Evolutionary conservation across 1,284 basidiomycete genomes (phyloP).

Genomic region (Mycena citricolor): DNA sequence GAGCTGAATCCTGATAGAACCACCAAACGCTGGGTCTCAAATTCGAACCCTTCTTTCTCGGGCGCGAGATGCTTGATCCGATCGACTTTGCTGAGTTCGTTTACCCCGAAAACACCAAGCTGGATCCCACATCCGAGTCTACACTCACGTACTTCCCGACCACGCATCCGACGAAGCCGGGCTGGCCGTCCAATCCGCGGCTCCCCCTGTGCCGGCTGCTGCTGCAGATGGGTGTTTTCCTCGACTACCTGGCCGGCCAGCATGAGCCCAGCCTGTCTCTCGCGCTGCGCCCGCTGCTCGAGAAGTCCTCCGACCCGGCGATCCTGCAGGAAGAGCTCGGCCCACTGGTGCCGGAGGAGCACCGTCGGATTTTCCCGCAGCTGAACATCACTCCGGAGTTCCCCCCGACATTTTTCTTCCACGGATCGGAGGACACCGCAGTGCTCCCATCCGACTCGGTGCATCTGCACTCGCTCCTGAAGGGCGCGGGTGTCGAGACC

Average conservation of each 20-base stretch:
- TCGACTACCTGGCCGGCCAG: slow-evolving; percentile 62
- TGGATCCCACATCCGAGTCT: slow-evolving; percentile 42
- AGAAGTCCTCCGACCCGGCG: slow-evolving; percentile 5
- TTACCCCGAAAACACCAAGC: slow-evolving; percentile 29
- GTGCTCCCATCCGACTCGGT: slow-evolving; percentile 50
- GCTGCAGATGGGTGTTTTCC: slow-evolving; percentile 53
- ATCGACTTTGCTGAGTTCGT: slow-evolving; percentile 35
- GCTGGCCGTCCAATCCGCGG: slow-evolving; percentile 59
- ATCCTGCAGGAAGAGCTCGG: slow-evolving; percentile 18
- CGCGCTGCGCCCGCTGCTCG: slow-evolving; percentile 35
- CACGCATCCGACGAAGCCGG: slow-evolving; percentile 45
- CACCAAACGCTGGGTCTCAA: slow-evolving; percentile 39
- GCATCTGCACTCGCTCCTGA: slow-evolving; percentile 40
- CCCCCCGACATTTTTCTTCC: slow-evolving; percentile 55
- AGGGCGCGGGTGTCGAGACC: slow-evolving; percentile 38
- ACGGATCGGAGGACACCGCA: slow-evolving; percentile 55
- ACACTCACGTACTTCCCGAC: slow-evolving; percentile 47
- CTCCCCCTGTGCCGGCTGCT: slow-evolving; percentile 59
- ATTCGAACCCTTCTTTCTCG: slow-evolving; percentile 39
- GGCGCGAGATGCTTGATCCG: slow-evolving; percentile 40
- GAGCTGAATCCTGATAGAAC: slow-evolving; percentile 33
- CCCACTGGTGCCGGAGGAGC: slow-evolving; percentile 37
- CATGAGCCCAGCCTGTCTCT: slow-evolving; percentile 54
- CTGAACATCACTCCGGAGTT: slow-evolving; percentile 42
- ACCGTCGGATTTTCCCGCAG: slow-evolving; percentile 53